A percentile compares a stretch with the other conserved stretches of the same genome.
Evolutionary conservation across 2,329 filamentous ascomycete species (phyloP).

Genomic region (Penicillium griseofulvum): DNA sequence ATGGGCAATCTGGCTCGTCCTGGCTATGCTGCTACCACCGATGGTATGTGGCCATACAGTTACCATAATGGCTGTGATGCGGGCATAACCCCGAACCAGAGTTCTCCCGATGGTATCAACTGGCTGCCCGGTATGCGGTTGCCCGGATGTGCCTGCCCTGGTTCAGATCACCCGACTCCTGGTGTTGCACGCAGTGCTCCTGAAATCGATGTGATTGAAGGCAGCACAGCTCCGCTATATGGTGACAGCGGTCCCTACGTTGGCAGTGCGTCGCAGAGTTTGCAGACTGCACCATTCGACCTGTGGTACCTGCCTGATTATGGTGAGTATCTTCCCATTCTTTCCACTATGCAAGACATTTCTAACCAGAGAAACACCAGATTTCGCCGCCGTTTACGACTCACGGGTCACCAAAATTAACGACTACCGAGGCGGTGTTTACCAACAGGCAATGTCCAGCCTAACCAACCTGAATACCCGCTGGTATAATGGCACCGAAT

Average conservation of each 20-base stretch:
- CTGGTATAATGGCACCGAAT: slow-evolving; percentile 64
- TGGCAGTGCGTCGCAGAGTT: slow-evolving; percentile 64
- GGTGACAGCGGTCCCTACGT: slow-evolving; percentile 50
- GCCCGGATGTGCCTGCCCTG: slow-evolving; percentile 64
- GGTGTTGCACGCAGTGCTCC: slow-evolving; percentile 66
- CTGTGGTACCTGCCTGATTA: slow-evolving; percentile 66
- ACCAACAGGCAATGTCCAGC: slow-evolving; percentile 63
- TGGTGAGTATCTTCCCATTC: slow-evolving; percentile 29
- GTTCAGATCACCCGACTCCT: slow-evolving; percentile 63
- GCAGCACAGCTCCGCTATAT: slow-evolving; percentile 56
- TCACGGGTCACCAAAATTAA: slow-evolving; percentile 57
- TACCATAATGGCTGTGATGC: slow-evolving; percentile 67
- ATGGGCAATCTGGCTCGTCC: slow-evolving; percentile 72
- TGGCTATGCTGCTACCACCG: slow-evolving; percentile 67
- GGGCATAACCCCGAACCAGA: slow-evolving; percentile 71
- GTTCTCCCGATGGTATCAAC: slow-evolving; percentile 63
- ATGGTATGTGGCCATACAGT: slow-evolving; percentile 72
- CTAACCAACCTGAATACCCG: slow-evolving; percentile 62
- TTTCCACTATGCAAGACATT: background rate
- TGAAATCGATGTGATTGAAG: slow-evolving; percentile 71
- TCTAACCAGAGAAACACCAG: slow-evolving; percentile 26
- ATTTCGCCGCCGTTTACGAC: slow-evolving; percentile 66
- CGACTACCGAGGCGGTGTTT: slow-evolving; percentile 59
- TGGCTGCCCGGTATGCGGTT: slow-evolving; percentile 68
- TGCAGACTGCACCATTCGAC: slow-evolving; percentile 68